These are phyloP conservation scores for Ceriops tagal DNA, from an alignment of 345 rosid species.

Conservation along the genomic window DNA sequence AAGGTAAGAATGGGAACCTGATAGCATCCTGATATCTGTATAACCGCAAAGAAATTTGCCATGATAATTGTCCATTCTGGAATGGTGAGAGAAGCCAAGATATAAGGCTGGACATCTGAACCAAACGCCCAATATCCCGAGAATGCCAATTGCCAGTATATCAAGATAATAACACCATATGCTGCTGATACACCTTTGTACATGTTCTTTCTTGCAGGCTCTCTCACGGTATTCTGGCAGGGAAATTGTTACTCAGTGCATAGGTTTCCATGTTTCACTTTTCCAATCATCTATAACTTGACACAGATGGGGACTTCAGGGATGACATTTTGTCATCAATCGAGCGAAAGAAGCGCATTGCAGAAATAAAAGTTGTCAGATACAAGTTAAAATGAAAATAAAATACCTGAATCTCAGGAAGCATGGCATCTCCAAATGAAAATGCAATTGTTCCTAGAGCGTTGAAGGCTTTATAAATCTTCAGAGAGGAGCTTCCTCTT, in stretches of 20 bases:
- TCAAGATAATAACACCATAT: conserved; percentile 32
- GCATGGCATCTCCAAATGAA: conserved; percentile 59
- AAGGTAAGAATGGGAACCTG: conserved; percentile 28
- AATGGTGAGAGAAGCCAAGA: conserved; percentile 39
- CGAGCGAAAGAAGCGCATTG: background rate
- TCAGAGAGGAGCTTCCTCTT: conserved; percentile 41
- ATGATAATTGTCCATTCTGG: conserved; percentile 52
- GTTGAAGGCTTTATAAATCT: conserved; percentile 45
- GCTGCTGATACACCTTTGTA: conserved; percentile 54
- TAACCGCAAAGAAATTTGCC: conserved; percentile 47
- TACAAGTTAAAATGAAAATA: background rate
- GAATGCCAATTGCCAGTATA: conserved; percentile 51
- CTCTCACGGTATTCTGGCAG: conserved; percentile 37
- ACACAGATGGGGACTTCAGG: too few species aligned
- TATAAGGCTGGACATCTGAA: conserved; percentile 45
- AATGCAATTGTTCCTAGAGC: conserved; percentile 55
- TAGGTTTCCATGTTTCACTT: too few species aligned
- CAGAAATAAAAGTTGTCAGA: background rate
- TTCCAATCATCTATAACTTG: background rate
- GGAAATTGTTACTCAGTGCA: background rate
- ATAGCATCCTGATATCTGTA: conserved; percentile 56
- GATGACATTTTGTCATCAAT: background rate
- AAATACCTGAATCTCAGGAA: conserved; percentile 54
- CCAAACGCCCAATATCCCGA: conserved; percentile 56
- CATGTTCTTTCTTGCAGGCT: conserved; percentile 44